Evolutionary conservation across 805 yeast genomes (phyloP).

Genomic region (Wickerhamomyces kurtzmanii): DNA sequence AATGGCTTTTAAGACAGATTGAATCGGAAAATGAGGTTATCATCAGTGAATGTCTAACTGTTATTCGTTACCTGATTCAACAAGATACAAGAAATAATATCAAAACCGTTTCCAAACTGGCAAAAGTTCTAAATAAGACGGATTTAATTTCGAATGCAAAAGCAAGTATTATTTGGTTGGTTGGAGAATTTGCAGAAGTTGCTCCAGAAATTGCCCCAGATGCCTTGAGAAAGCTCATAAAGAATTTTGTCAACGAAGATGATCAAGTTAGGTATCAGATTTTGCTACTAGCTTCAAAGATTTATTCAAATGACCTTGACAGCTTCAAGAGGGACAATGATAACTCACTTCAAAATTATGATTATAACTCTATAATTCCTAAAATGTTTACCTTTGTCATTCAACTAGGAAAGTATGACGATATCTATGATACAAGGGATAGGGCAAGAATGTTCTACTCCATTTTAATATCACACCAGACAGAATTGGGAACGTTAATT

Average conservation of each 20-base stretch:
- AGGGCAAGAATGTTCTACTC: constrained; percentile 67
- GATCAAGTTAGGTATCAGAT: constrained; percentile 60
- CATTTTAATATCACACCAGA: constrained; percentile 39
- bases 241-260: constrained; percentile 42
- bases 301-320: constrained; percentile 47
- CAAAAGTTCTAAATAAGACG: constrained; percentile 19
- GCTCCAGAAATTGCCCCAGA: constrained; percentile 60
- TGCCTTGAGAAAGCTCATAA: constrained; percentile 49
- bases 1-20: constrained; percentile 52
- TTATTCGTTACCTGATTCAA: constrained; percentile 65
- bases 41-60: constrained; percentile 62
- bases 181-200: constrained; percentile 65
- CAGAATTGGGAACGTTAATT: constrained; percentile 57
- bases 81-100: constrained; percentile 43
- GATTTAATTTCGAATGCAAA: constrained; percentile 40
- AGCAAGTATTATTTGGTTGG: constrained; percentile 82
- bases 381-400: constrained; percentile 54
- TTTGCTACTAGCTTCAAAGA: constrained; percentile 64
- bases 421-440: constrained; percentile 71
- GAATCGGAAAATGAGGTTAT: constrained; percentile 18
- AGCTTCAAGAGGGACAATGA: constrained; percentile 18
- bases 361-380: constrained; percentile 24
- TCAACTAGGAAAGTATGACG: constrained; percentile 64
- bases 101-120: constrained; percentile 43
- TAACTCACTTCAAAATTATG: constrained; percentile 17